Conservation (phyloP, 2,329 filamentous ascomycete genomes). For the Colletotrichum zoysiae region DNA sequence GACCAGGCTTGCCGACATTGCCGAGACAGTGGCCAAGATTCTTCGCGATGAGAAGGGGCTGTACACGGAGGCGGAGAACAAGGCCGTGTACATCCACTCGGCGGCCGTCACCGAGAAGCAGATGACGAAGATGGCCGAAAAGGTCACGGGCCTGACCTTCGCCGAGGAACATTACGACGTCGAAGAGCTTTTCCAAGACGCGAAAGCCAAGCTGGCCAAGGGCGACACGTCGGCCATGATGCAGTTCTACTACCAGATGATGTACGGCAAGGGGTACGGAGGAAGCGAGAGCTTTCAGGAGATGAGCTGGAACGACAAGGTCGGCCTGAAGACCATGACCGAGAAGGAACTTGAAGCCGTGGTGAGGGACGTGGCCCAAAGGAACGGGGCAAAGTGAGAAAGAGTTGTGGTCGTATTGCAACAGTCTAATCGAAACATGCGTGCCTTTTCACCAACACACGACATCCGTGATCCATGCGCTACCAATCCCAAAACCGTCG, state of each 20-base stretch:
- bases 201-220: background rate
- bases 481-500: background rate
- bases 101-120: conserved; percentile 64
- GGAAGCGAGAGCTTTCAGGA: conserved; percentile 30
- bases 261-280: conserved; percentile 33
- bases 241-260: conserved; percentile 26
- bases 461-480: conserved; percentile 14
- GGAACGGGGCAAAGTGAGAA: background rate
- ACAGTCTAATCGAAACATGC: conserved; percentile 17
- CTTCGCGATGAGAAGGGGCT: conserved; percentile 51
- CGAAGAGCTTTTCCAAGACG: conserved; percentile 13
- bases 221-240: conserved; percentile 20
- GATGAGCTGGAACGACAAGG: conserved; percentile 36
- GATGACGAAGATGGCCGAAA: conserved; percentile 54
- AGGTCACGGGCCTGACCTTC: conserved; percentile 32
- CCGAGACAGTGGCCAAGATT: conserved; percentile 60
- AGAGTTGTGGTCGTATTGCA: conserved; percentile 11
- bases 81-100: conserved; percentile 64
- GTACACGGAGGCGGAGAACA: conserved; percentile 63
- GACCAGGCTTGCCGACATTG: conserved; percentile 61
- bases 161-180: conserved; percentile 2
- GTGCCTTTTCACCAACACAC: background rate
- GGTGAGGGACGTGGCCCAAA: background rate
- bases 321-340: background rate
- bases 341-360: background rate